phyloP scores from a whole-genome alignment of 108 stramenopile species.

The Schizochytrium sp. region DNA sequence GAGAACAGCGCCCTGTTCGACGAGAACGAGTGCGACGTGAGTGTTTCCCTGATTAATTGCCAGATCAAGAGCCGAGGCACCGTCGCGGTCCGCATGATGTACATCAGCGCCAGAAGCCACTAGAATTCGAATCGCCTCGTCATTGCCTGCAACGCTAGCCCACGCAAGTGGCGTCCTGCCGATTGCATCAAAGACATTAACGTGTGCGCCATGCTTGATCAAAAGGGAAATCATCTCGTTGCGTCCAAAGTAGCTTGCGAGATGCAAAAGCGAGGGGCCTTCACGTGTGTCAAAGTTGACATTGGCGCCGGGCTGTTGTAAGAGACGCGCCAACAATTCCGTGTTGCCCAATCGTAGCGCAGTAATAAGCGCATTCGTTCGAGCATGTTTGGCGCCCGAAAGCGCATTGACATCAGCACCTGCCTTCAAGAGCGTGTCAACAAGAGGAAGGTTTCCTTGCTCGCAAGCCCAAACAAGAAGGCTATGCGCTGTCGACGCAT shows the following conservation, averaged over 20 bases:
- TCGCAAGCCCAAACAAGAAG: neutral
- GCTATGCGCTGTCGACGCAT: neutral
- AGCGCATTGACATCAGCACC: neutral
- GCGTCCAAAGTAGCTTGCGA: neutral
- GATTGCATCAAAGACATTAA: neutral
- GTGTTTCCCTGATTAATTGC: neutral
- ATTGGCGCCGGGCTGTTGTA: neutral
- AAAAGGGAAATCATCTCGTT: neutral
- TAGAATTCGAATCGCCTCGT: neutral
- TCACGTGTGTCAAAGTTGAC: neutral
- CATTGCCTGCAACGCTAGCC: neutral
- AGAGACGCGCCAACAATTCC: neutral
- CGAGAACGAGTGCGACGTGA: neutral
- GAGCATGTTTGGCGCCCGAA: neutral
- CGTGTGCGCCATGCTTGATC: neutral
- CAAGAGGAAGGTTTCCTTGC: neutral
- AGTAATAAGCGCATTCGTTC: neutral
- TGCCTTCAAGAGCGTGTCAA: neutral
- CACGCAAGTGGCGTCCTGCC: neutral
- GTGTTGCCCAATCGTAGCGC: neutral
- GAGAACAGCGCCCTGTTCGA: neutral
- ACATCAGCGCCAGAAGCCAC: neutral
- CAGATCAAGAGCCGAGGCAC: neutral
- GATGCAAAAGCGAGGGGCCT: neutral
- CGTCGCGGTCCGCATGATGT: neutral